A percentile compares a stretch with the other conserved stretches of the same genome.
These are phyloP conservation scores for Calonectria hongkongensis DNA, from an alignment of 2,329 filamentous ascomycete species.

Conservation along the genomic window DNA sequence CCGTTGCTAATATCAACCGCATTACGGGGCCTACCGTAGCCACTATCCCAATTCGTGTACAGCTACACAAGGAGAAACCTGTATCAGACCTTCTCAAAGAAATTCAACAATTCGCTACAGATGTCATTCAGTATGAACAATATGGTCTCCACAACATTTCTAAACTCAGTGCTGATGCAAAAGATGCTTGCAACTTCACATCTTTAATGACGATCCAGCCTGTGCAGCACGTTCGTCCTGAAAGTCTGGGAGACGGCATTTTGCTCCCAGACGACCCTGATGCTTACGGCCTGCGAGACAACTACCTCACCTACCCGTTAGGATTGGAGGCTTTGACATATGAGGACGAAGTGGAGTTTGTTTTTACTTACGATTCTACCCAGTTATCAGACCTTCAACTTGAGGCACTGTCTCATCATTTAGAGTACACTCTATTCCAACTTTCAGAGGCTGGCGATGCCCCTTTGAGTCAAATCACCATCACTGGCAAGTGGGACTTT, in stretches of 20 bases:
- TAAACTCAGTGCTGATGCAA: constrained; percentile 33
- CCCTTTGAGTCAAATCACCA: background rate
- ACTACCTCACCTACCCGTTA: constrained; percentile 20
- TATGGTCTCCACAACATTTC: constrained; percentile 49
- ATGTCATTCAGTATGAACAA: constrained; percentile 48
- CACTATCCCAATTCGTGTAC: constrained; percentile 64
- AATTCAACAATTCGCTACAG: constrained; percentile 41
- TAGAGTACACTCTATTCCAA: constrained; percentile 9
- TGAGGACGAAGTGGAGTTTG: background rate
- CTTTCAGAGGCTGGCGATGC: background rate
- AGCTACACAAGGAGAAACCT: constrained; percentile 53
- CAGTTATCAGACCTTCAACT: background rate
- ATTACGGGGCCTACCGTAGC: constrained; percentile 59
- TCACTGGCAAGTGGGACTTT: constrained; percentile 26
- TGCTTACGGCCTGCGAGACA: background rate
- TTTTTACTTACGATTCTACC: constrained; percentile 12
- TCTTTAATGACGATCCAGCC: constrained; percentile 56
- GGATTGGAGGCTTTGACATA: constrained; percentile 1
- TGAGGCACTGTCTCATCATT: constrained; percentile 13
- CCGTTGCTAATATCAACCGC: constrained; percentile 45
- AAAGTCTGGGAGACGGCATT: background rate
- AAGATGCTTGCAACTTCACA: constrained; percentile 52
- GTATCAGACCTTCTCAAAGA: constrained; percentile 35
- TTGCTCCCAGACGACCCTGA: constrained; percentile 2
- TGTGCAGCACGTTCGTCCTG: background rate